Evolutionary conservation across 164 flowering plant genomes (phyloP), one percentile per base, ranked within the genome.

Genomic region (Liquidambar formosana): DNA sequence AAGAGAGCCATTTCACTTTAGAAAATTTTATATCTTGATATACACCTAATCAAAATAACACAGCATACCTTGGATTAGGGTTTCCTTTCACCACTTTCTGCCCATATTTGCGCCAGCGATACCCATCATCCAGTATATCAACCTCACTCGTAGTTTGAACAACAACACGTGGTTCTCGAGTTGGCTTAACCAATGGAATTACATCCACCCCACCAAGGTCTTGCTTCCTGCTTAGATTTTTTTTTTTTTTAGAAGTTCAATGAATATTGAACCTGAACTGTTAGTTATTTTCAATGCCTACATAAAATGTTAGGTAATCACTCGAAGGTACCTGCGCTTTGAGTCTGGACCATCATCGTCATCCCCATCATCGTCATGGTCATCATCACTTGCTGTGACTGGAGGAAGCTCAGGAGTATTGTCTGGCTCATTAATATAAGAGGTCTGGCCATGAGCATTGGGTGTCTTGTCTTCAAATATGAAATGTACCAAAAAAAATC

Each of bases 81-180:
- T 78, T 78, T 51, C 81, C 81, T 71, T 78, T 78, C 54, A 78
- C 81, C 48, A 78, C 81, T 65, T 78, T 78, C 68, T 78, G 81
- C 54, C 81, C 81, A 68, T 78, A 78, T 61, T 78, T 78, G 41
- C 41, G 41, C 41, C 41, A 78, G n/a, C 78, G 78, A 57, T 78
- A 78, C 33, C 82, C 82, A 65, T 79, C 82, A 68, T 79, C 82
- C 47, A 79, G 66, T 65, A 77, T 77, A 67, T 80, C 83, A 53
- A 77, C 78, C 63, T 80, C 83, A 66, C 83, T 80, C 19, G 68
- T 26, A 28, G 83, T 80, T 69, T 80, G 83, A 64, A 80, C 79
- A 54, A 80, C 83, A 54, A 80, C 83, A 13, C 83, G 80, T 69
- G 78, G 78, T 49, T 79, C 82, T 10, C 80, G 70, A 46, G 70